These are phyloP conservation scores for Trametes cinnabarina DNA, from an alignment of 768 basidiomycete species.

Conservation along the genomic window DNA sequence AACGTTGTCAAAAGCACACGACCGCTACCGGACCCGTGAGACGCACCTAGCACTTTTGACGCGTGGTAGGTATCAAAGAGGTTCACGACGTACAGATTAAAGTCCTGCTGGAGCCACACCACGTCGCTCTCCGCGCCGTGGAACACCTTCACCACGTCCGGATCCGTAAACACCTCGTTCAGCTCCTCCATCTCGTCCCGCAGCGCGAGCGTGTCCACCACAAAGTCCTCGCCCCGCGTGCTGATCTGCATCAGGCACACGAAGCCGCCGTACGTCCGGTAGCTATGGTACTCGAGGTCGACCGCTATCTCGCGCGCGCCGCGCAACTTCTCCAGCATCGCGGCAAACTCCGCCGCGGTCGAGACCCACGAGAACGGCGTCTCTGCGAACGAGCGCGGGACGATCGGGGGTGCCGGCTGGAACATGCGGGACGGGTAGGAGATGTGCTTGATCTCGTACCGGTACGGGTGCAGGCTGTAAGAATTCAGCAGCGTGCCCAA, in stretches of 20 bases:
- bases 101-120: constrained; percentile 94
- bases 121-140: constrained; percentile 96
- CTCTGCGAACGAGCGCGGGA: constrained; percentile 58
- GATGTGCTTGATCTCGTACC: constrained; percentile 77
- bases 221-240: constrained; percentile 79
- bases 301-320: constrained; percentile 78
- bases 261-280: constrained; percentile 81
- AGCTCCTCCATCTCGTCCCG: constrained; percentile 70
- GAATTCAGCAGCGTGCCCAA: background rate
- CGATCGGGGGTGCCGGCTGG: constrained; percentile 45
- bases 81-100: constrained; percentile 90
- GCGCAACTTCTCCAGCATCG: constrained; percentile 68
- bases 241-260: constrained; percentile 93
- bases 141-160: constrained; percentile 85
- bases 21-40: background rate
- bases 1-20: background rate
- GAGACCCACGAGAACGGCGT: constrained; percentile 73
- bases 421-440: constrained; percentile 72
- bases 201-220: constrained; percentile 79
- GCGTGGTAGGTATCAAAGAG: constrained; percentile 98
- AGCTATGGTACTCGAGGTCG: constrained; percentile 93
- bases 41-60: constrained; percentile 73
- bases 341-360: constrained; percentile 50
- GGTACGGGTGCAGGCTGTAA: constrained; percentile 67
- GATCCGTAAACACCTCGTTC: constrained; percentile 85